These are phyloP conservation scores for Endocalyx cinctus DNA, from an alignment of 2,329 filamentous ascomycete genomes.

Conservation along the genomic window DNA sequence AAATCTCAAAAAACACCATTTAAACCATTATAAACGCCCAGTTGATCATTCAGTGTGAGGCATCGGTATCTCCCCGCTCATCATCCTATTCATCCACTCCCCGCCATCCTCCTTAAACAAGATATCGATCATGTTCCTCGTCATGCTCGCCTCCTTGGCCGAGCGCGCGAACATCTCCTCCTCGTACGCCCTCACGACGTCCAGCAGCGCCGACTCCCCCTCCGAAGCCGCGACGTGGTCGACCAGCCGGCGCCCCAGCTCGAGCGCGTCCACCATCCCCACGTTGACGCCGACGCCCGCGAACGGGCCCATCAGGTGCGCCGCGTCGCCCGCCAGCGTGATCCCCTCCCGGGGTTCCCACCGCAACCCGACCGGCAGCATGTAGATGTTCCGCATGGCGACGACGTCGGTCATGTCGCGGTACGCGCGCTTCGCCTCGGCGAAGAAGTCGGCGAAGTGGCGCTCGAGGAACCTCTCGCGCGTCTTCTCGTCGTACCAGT, in stretches of 20 bases:
- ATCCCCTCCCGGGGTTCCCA: conserved; percentile 30
- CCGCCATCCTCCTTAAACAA: conserved; percentile 12
- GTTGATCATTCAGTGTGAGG: no score
- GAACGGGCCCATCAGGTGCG: conserved; percentile 44
- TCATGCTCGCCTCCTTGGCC: conserved; percentile 11
- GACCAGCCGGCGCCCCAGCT: conserved; percentile 26
- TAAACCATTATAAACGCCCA: no score
- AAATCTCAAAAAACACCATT: no score
- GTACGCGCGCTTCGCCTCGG: conserved; percentile 6
- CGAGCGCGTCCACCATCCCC: conserved; percentile 40
- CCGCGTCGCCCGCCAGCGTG: conserved; percentile 49
- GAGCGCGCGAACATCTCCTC: conserved; percentile 19
- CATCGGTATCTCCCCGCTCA: no score
- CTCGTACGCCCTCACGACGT: conserved; percentile 15
- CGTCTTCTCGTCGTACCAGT: conserved; percentile 12
- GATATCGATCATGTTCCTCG: conserved; percentile 11
- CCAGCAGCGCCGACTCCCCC: conserved; percentile 7
- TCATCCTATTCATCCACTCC: conserved; percentile 12
- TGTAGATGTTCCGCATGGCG: conserved; percentile 15
- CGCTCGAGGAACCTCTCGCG: conserved; percentile 11
- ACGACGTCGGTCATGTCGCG: conserved; percentile 10
- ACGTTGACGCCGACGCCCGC: conserved; percentile 46
- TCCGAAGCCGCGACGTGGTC: conserved; percentile 6
- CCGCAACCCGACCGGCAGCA: conserved; percentile 18
- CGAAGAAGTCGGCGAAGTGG: conserved; percentile 13